Conservation (phyloP, 2,329 filamentous ascomycete species). For the Lachnum nothofagi region DNA sequence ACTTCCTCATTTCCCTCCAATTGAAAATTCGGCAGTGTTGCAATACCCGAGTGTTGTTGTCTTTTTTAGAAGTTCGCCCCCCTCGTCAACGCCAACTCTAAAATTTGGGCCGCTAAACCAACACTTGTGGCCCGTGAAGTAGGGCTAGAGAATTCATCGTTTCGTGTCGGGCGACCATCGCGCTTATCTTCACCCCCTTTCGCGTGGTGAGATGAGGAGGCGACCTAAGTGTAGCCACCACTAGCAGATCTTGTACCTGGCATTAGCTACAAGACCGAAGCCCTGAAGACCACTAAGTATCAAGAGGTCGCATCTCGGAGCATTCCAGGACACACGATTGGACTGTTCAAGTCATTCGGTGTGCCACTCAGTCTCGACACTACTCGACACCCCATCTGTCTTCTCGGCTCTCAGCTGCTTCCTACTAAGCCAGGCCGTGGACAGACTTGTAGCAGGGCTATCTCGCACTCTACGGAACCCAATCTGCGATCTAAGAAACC, state of each 20-base stretch:
- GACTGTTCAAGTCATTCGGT: neutral
- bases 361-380: neutral
- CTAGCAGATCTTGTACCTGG: slow-evolving; percentile 17
- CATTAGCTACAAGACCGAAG: slow-evolving; percentile 16
- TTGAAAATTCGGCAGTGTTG: neutral
- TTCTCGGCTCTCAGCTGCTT: neutral
- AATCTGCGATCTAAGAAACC: slow-evolving; percentile 4
- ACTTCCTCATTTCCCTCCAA: neutral
- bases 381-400: neutral
- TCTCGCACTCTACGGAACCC: neutral
- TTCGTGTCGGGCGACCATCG: neutral
- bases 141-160: slow-evolving; percentile 1
- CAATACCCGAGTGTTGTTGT: no score
- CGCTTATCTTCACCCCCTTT: slow-evolving; percentile 4
- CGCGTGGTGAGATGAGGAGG: slow-evolving; percentile 12
- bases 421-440: slow-evolving; percentile 1
- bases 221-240: slow-evolving; percentile 6
- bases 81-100: neutral
- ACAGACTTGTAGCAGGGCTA: neutral
- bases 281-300: neutral
- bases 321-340: slow-evolving; percentile 14
- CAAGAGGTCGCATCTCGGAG: slow-evolving; percentile 13
- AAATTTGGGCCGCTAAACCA: neutral
- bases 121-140: neutral
- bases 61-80: neutral